These are phyloP conservation scores for Crucibulum laeve DNA, from an alignment of 768 basidiomycete species.

Conservation along the genomic window DNA sequence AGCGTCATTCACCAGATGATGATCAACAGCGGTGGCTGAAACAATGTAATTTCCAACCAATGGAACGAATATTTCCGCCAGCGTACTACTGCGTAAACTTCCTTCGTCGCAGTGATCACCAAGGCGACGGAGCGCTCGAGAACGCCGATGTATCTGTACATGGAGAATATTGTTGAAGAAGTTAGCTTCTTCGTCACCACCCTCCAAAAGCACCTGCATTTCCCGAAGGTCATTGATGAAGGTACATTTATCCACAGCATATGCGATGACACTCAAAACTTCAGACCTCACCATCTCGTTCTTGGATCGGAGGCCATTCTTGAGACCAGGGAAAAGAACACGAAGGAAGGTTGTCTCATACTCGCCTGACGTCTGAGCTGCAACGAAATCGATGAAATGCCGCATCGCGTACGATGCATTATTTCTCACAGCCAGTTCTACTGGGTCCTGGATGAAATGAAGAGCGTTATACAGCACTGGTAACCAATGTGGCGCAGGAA, in stretches of 20 bases:
- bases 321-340: constrained; percentile 72
- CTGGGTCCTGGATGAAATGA: constrained; percentile 83
- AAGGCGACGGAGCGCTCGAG: constrained; percentile 81
- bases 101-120: constrained; percentile 71
- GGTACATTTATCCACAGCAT: constrained; percentile 64
- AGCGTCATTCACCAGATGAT: constrained; percentile 88
- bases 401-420: constrained; percentile 75
- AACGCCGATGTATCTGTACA: constrained; percentile 86
- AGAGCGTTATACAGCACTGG: constrained; percentile 82
- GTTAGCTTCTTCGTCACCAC: constrained; percentile 89
- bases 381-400: constrained; percentile 68
- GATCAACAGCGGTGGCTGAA: constrained; percentile 60
- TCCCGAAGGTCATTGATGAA: constrained; percentile 63
- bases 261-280: constrained; percentile 71
- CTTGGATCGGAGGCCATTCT: constrained; percentile 74
- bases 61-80: constrained; percentile 84
- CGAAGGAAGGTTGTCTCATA: constrained; percentile 55
- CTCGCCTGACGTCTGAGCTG: constrained; percentile 32
- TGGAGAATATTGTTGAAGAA: constrained; percentile 97
- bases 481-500: constrained; percentile 67
- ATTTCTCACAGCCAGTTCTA: constrained; percentile 81
- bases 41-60: constrained; percentile 78
- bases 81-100: constrained; percentile 59
- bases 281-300: constrained; percentile 87
- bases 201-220: constrained; percentile 76